phyloP scores from a whole-genome alignment of 768 basidiomycete species.

The Kwoniella bestiolae region DNA sequence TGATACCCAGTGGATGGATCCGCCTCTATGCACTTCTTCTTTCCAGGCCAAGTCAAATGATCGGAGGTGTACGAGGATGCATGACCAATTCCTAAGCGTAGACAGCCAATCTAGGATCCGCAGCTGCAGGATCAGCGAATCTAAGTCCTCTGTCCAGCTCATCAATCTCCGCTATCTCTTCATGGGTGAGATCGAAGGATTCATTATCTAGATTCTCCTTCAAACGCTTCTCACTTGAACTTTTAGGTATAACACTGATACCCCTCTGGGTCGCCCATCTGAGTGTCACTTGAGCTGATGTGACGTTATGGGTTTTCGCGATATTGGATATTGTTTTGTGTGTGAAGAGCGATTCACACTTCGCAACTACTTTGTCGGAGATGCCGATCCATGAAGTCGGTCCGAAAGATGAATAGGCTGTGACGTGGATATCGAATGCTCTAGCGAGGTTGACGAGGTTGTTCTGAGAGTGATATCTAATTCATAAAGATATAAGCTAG shows the following conservation, averaged over 20 bases:
- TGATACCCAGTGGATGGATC: too few species aligned
- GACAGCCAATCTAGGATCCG: slow-evolving; percentile 69
- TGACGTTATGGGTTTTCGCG: not conserved
- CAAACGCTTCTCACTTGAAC: slow-evolving; percentile 61
- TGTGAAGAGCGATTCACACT: slow-evolving; percentile 11
- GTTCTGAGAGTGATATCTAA: slow-evolving; percentile 27
- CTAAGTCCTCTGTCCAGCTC: slow-evolving; percentile 68
- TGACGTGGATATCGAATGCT: slow-evolving; percentile 40
- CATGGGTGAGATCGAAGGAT: slow-evolving; percentile 63
- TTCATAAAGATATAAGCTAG: too few species aligned
- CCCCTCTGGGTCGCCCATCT: slow-evolving; percentile 79
- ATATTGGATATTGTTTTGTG: slow-evolving; percentile 1
- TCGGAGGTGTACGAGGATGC: too few species aligned
- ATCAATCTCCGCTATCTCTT: slow-evolving; percentile 66
- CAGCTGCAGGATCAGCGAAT: slow-evolving; percentile 72
- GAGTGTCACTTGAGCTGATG: slow-evolving; percentile 71
- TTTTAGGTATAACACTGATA: slow-evolving; percentile 77
- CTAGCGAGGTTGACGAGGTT: slow-evolving; percentile 26
- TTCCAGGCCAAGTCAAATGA: too few species aligned
- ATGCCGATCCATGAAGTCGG: slow-evolving; percentile 24
- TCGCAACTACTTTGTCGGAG: slow-evolving; percentile 9
- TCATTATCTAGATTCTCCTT: slow-evolving; percentile 64
- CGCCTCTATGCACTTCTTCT: too few species aligned
- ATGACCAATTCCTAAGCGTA: too few species aligned
- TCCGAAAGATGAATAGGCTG: slow-evolving; percentile 40